Base-by-base conservation (phyloP, 2,329 filamentous ascomycete species). In the Neofusicoccum sp. region DNA sequence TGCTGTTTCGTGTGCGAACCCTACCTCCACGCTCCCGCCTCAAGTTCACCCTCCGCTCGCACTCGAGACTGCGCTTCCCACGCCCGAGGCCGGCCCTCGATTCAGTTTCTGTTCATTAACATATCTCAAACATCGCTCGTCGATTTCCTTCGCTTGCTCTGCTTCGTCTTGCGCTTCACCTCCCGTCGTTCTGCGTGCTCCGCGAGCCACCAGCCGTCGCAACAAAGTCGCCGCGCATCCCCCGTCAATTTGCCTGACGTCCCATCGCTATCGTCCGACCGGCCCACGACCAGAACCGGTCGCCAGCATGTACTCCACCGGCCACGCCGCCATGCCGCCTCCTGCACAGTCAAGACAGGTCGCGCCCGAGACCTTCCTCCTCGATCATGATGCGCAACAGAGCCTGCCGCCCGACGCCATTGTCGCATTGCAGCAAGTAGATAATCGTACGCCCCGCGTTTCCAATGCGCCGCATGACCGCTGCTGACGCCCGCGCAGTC, bases 331-430 rank as follows among this genome's bases (percentile, higher is more conserved):
- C 68, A 96, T 97, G 91, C 89, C 90, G 70, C 89, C 90, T 70
- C 89, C 90, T 71, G 90, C 90, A 65, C 92, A 97, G 80, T 73
- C 76, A 65, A 76, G 79, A 47, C 77, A 78, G 34, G 79, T 82
- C 65, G 97, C 96, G 78, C 95, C 95, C 68, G 95, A 99, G 83
- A 98, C 95, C 41, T 99, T 99, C 75, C 93, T 99, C 89, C 84
- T 99, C 76, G 96, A 93, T 75, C 93, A 89, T 71, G 93, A 98
- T 80, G 93, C 95, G 63, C 93, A 98, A 80, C 92, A 97, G 80
- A 93, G 91, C 70, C 84, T 99, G 67, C 95, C 95, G 60, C 91
- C 96, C 68, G 95, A 98, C 82, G 93, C 93, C 69, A 91, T 98
- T 81, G 92, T 98, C 73, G 95, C 95, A 63, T 84, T 99, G 68